Percentiles rank a stretch among this genome's conserved stretches.
Evolutionary conservation across 176 grass and related monocot genomes (phyloP).

Genomic region (Urochloa ruziziensis): DNA sequence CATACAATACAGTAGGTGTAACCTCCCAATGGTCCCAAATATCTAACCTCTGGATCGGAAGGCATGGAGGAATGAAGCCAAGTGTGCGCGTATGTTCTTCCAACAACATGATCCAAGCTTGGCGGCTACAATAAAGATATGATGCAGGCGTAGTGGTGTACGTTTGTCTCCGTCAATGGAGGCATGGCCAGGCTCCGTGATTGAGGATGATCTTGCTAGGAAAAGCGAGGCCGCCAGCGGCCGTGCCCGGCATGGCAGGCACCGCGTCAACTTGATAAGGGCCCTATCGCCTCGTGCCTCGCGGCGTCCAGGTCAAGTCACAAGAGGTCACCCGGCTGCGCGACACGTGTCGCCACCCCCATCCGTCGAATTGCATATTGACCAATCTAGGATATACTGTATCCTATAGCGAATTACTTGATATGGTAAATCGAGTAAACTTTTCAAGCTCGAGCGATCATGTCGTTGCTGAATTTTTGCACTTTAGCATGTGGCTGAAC

Average conservation of each 20-base stretch:
- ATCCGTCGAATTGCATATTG: not conserved
- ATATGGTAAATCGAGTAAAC: not conserved
- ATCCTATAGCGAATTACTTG: not conserved
- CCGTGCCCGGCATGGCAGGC: constrained; percentile 23
- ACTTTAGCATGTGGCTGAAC: not conserved
- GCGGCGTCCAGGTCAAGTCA: constrained; percentile 1
- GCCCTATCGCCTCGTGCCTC: constrained; percentile 36
- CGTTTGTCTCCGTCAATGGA: constrained; percentile 43
- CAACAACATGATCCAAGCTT: not conserved
- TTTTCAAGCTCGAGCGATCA: not conserved
- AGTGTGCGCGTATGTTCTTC: not conserved
- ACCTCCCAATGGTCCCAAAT: not conserved
- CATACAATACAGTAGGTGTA: not conserved
- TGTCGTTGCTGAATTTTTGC: not conserved
- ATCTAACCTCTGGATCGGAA: not conserved
- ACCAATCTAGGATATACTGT: not conserved
- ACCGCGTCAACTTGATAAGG: not conserved
- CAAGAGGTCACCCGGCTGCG: not conserved
- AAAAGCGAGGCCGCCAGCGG: constrained; percentile 22
- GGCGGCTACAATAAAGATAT: not conserved
- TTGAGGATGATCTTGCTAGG: constrained; percentile 41
- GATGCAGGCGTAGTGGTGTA: not conserved
- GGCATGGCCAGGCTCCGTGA: constrained; percentile 52
- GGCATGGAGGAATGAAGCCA: not conserved
- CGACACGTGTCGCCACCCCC: constrained; percentile 8